Conservation (phyloP, 805 yeast species). For the Kurtzmaniella fragi region DNA sequence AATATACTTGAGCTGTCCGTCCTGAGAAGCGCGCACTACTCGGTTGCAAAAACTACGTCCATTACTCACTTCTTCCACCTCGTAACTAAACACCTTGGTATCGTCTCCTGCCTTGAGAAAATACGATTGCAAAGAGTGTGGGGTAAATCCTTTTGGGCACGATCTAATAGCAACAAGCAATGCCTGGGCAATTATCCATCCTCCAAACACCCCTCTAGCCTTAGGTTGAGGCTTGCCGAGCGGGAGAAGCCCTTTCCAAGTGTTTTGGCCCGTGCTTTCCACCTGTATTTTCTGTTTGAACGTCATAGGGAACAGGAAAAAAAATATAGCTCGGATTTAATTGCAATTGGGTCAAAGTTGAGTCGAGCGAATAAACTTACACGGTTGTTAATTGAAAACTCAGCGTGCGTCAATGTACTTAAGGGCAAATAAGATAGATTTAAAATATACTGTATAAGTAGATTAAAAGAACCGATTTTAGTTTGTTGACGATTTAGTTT, state of each 20-base stretch:
- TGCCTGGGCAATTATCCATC: slow-evolving; percentile 32
- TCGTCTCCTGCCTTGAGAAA: slow-evolving; percentile 19
- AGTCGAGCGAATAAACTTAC: no score
- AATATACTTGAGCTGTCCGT: slow-evolving; percentile 18
- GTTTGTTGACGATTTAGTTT: no score
- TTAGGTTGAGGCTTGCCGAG: slow-evolving; percentile 23
- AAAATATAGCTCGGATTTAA: neutral
- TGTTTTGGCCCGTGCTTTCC: slow-evolving; percentile 8
- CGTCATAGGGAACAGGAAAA: neutral
- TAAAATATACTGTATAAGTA: no score
- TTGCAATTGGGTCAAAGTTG: no score
- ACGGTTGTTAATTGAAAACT: no score
- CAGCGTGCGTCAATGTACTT: no score
- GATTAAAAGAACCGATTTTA: no score
- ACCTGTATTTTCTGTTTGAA: slow-evolving; percentile 14
- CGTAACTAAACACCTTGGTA: slow-evolving; percentile 20
- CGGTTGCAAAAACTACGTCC: slow-evolving; percentile 35
- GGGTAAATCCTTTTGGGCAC: slow-evolving; percentile 24
- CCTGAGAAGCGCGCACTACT: slow-evolving; percentile 20
- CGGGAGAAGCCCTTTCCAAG: slow-evolving; percentile 19
- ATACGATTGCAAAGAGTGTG: slow-evolving; percentile 32
- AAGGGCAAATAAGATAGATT: no score
- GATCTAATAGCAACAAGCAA: slow-evolving; percentile 25
- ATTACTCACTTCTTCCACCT: slow-evolving; percentile 24
- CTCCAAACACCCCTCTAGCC: slow-evolving; percentile 29